A percentile compares a stretch with the other conserved stretches of the same genome.
These are phyloP conservation scores for Eruca vesicaria DNA, from an alignment of 441 rosid genomes.

Conservation along the genomic window DNA sequence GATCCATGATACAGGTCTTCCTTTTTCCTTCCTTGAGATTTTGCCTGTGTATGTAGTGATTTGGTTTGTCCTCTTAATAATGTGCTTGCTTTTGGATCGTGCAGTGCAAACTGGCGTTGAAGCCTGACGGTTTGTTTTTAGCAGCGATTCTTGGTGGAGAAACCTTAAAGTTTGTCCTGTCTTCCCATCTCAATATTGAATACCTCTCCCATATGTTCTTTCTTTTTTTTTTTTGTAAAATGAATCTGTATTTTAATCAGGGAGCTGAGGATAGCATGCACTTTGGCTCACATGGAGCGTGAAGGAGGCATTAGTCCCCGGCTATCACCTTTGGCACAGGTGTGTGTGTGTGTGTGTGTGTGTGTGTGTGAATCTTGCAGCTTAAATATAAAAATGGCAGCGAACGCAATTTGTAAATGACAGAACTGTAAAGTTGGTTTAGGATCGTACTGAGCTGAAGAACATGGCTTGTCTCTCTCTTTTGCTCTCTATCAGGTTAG, in stretches of 20 bases:
- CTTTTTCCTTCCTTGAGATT: background rate
- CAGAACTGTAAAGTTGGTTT: background rate
- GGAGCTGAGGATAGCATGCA: constrained; percentile 97
- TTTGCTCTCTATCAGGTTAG: constrained; percentile 64
- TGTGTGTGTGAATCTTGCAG: constrained; percentile 4
- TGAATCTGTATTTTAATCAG: constrained; percentile 33
- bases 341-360: no score
- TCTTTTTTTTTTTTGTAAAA: background rate
- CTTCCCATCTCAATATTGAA: background rate
- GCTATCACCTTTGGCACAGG: constrained; percentile 96
- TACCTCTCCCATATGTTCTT: background rate
- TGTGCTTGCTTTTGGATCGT: constrained; percentile 24
- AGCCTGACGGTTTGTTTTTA: constrained; percentile 98
- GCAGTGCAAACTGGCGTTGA: constrained; percentile 93
- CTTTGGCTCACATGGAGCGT: constrained; percentile 99
- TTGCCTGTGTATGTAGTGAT: background rate
- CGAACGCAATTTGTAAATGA: background rate
- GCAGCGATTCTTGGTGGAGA: constrained; percentile 99
- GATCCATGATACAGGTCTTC: constrained; percentile 91
- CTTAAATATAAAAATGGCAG: background rate
- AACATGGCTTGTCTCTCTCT: background rate
- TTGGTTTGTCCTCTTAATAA: background rate
- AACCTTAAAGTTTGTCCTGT: constrained; percentile 71
- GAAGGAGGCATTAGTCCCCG: constrained; percentile 99
- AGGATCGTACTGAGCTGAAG: background rate